A percentile compares a stretch with the other conserved stretches of the same genome.
Conservation (phyloP, 192 early-diverging fungal genomes). For the Linderina pennispora region DNA sequence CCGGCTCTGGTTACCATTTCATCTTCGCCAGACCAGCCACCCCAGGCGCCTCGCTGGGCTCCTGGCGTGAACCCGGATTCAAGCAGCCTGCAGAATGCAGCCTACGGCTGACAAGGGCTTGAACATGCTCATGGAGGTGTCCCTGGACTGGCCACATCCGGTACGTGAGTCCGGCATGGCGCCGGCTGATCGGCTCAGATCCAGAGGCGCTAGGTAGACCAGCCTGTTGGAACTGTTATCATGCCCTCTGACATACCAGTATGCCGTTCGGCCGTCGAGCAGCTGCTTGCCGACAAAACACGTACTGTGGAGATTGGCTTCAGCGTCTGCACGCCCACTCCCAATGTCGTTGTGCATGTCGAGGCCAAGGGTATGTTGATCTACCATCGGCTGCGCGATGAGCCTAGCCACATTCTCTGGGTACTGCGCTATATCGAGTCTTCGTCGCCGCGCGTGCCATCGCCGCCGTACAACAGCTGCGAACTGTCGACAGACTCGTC, state of each 20-base stretch:
- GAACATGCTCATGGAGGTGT: constrained; percentile 32
- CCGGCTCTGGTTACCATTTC: too few species aligned
- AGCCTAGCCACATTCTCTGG: constrained; percentile 42
- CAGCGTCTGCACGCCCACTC: constrained; percentile 11
- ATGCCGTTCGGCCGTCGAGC: constrained; percentile 30
- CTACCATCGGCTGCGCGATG: constrained; percentile 11
- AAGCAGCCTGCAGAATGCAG: neutral
- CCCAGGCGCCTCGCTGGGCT: too few species aligned
- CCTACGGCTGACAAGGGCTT: constrained; percentile 15
- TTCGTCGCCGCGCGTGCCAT: neutral
- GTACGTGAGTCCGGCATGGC: constrained; percentile 36
- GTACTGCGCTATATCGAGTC: constrained; percentile 20
- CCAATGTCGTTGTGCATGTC: constrained; percentile 1
- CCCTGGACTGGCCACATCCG: constrained; percentile 33
- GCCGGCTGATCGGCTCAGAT: constrained; percentile 14
- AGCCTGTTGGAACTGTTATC: constrained; percentile 26
- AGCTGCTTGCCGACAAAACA: constrained; percentile 29
- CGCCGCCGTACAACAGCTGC: neutral
- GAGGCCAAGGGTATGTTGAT: constrained; percentile 44
- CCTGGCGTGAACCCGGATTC: too few species aligned
- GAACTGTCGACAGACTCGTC: neutral
- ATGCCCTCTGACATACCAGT: constrained; percentile 8
- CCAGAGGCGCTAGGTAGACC: constrained; percentile 15
- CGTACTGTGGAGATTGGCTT: constrained; percentile 33
- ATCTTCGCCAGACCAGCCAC: too few species aligned